Percentiles rank a stretch among this genome's conserved stretches.
phyloP scores from a whole-genome alignment of 768 basidiomycete genomes.

The Lactarius quietus region DNA sequence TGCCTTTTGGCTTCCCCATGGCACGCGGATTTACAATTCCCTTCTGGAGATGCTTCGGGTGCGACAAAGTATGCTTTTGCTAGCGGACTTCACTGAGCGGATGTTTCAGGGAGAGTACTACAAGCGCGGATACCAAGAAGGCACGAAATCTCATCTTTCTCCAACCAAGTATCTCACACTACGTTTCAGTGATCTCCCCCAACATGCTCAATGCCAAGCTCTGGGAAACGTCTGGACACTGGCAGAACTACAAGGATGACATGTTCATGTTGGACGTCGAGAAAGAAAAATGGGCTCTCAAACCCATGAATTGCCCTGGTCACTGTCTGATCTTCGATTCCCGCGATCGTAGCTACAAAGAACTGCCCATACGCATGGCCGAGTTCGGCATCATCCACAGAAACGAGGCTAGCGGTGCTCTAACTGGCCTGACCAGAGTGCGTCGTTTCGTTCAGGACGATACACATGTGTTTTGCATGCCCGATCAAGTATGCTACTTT shows the following conservation, averaged over 20 bases:
- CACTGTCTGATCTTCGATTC: slow-evolving; percentile 96
- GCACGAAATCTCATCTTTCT: slow-evolving; percentile 36
- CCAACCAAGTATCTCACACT: slow-evolving; percentile 8
- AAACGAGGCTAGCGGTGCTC: slow-evolving; percentile 92
- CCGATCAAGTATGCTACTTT: slow-evolving; percentile 59
- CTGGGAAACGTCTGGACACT: slow-evolving; percentile 98
- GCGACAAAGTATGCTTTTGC: slow-evolving; percentile 30
- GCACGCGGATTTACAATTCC: slow-evolving; percentile 94
- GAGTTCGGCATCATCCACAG: slow-evolving; percentile 98
- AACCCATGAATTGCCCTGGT: slow-evolving; percentile 99
- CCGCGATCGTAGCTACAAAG: slow-evolving; percentile 89
- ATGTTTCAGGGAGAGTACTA: slow-evolving; percentile 74
- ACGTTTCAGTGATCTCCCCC: slow-evolving; percentile 79
- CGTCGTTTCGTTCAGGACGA: slow-evolving; percentile 97
- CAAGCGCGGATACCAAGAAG: slow-evolving; percentile 95
- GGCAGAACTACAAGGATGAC: slow-evolving; percentile 96
- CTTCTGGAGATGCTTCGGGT: slow-evolving; percentile 89
- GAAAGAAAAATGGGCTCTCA: slow-evolving; percentile 93
- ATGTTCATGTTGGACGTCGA: slow-evolving; percentile 96
- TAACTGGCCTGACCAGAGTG: slow-evolving; percentile 91
- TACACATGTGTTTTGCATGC: slow-evolving; percentile 98
- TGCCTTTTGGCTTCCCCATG: slow-evolving; percentile 96
- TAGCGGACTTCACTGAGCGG: slow-evolving; percentile 9
- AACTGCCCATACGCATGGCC: slow-evolving; percentile 95
- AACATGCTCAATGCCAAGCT: slow-evolving; percentile 97